Evolutionary conservation across 805 yeast species (phyloP), one percentile per base, ranked within the genome.

Genomic region (Danielia reshetovae): DNA sequence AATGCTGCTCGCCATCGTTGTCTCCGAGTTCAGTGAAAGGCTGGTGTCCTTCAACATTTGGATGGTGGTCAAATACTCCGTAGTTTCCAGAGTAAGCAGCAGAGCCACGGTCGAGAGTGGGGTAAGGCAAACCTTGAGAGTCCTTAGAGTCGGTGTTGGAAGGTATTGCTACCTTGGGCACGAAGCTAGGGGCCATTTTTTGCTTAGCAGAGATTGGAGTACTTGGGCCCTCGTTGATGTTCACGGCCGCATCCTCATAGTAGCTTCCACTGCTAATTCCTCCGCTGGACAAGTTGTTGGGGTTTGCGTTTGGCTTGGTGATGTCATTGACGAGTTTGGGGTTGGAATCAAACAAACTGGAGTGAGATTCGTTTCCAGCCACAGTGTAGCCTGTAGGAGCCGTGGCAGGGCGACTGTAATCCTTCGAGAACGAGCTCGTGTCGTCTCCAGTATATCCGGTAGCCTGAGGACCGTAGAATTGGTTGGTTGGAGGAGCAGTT

Each of bases 51-150:
- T 67, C 72, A 3, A 66, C 72, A 39, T 55, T 61, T 2, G 71
- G 68, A 39, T 66, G 72, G 38, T 66, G 71, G 40, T 66, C 70
- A 44, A 67, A 67, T 3, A 66, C 72, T 26, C 67, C 61, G 26
- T 42, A 43, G 22, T 44, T 43, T 27, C 43, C 39, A 5, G 46
- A 19, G 31, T 49, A 43, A 27, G 47, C 35, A 5, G 52, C 45
- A 8, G 43, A 52, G 26, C 42, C 40, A 9, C 43, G 23, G 10
- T 44, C 42, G 5, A 47, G 32, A 7, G 33, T 40, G n/a, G 62
- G 60, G 38, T 56, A 52, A 10, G 65, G 62, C 32, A 43, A 44
- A 29, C 28, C 35, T 18, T 42, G 34, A 5, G 27, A 36, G 6
- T 43, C 36, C 6, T 52, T 42, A 9, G 32, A 21, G 29, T 50